Evolutionary conservation across 352 stramenopile genomes (phyloP).

Genomic region (Phytophthora pinifolia): DNA sequence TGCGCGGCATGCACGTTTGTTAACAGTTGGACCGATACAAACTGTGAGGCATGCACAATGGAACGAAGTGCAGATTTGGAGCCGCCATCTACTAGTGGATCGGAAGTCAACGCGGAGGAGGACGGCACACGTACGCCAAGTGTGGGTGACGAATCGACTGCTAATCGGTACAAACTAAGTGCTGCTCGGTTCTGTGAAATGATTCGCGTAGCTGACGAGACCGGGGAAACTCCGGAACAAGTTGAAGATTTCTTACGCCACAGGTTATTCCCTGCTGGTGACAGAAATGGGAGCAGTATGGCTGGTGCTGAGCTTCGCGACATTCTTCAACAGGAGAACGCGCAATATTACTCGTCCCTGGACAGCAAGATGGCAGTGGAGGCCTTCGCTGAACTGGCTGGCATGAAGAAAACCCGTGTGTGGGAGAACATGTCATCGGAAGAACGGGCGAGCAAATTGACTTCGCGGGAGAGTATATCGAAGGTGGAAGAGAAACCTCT

Average conservation of each 20-base stretch:
- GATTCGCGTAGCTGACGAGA: constrained; percentile 34
- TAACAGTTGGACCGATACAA: constrained; percentile 52
- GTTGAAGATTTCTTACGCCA: constrained; percentile 35
- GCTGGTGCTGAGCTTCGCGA: constrained; percentile 1
- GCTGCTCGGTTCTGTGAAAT: constrained; percentile 41
- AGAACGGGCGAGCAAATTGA: constrained; percentile 15
- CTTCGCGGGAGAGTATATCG: constrained; percentile 5
- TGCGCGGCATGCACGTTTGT: constrained; percentile 70
- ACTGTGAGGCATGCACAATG: constrained; percentile 56
- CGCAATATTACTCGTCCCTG: constrained; percentile 24
- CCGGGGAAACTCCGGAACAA: constrained; percentile 23
- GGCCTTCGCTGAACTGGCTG: constrained; percentile 28
- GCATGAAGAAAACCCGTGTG: constrained; percentile 14
- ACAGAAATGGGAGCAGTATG: not conserved
- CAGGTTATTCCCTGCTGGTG: constrained; percentile 18
- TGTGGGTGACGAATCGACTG: constrained; percentile 2
- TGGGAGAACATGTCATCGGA: constrained; percentile 16
- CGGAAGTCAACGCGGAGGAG: constrained; percentile 10
- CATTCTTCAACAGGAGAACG: constrained; percentile 29
- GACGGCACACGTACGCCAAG: constrained; percentile 1
- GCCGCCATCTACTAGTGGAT: constrained; percentile 5
- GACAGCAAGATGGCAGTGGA: constrained; percentile 39
- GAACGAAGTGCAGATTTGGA: constrained; percentile 50
- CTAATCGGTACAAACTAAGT: constrained; percentile 23
- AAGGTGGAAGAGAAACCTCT: constrained; percentile 23